These are phyloP conservation scores for Euphorbia pulcherrima DNA, from an alignment of 345 rosid species.

Conservation along the genomic window DNA sequence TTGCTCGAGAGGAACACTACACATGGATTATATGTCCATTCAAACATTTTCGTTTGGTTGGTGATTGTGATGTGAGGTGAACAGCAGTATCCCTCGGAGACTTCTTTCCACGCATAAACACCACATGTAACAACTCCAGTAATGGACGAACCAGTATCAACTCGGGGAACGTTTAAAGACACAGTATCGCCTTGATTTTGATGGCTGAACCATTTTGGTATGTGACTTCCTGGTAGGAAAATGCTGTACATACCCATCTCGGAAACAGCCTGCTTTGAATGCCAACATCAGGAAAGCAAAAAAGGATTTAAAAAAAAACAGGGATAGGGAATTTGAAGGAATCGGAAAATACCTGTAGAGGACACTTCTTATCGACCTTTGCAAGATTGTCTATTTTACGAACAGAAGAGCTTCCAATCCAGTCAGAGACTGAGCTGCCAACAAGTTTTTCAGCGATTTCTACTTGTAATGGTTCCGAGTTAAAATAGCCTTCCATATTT, in stretches of 20 bases:
- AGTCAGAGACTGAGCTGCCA: background rate
- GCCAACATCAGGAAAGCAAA: too few relatives aligned
- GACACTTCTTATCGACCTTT: background rate
- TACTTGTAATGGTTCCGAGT: slow-evolving; percentile 5
- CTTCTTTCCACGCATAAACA: background rate
- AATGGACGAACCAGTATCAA: background rate
- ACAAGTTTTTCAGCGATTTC: slow-evolving; percentile 9
- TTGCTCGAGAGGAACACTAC: background rate
- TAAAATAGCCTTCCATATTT: slow-evolving; percentile 8
- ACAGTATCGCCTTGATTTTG: background rate
- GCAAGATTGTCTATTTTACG: slow-evolving; percentile 7
- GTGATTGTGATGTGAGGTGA: background rate
- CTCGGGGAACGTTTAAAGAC: background rate
- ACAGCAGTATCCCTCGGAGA: background rate
- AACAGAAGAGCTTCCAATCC: background rate
- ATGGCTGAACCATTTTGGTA: slow-evolving; percentile 15
- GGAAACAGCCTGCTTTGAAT: slow-evolving; percentile 15
- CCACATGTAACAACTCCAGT: slow-evolving; percentile 3
- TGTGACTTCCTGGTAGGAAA: background rate
- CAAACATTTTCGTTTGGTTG: background rate
- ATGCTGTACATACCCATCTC: slow-evolving; percentile 13
- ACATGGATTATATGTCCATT: slow-evolving; percentile 13
- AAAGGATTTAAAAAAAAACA: too few relatives aligned
- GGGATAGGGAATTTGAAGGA: too few relatives aligned
- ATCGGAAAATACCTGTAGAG: slow-evolving; percentile 12